These are phyloP conservation scores for Ambrosia trifida DNA, from an alignment of 129 eudicot species.

Conservation along the genomic window DNA sequence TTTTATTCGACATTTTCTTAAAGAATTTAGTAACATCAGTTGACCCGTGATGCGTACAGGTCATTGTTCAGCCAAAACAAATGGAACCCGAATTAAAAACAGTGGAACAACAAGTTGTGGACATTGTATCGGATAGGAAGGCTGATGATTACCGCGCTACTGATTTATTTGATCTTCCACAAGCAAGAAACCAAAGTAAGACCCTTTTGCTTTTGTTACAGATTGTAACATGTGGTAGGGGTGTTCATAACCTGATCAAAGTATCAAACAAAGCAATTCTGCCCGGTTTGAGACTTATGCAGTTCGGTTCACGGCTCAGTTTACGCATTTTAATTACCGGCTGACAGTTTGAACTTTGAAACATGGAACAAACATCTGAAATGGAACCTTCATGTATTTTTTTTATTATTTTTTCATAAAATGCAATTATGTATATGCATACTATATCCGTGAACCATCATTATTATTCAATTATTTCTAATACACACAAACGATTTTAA, in stretches of 20 bases:
- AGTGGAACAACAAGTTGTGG: constrained; percentile 21
- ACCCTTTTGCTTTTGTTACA: constrained; percentile 15
- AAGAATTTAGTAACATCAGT: constrained; percentile 12
- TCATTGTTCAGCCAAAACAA: constrained; percentile 32
- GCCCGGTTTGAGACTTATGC: not conserved
- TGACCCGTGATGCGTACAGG: constrained; percentile 27
- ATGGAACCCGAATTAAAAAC: not conserved
- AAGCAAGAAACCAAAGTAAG: constrained; percentile 45
- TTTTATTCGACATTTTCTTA: not conserved
- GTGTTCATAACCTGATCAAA: not conserved
- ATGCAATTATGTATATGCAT: not conserved
- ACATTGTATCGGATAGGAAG: constrained; percentile 30
- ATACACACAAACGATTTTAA: not conserved
- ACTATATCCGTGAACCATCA: not conserved
- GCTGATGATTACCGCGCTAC: constrained; percentile 44
- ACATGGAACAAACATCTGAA: too few species aligned
- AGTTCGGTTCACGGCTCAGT: not conserved
- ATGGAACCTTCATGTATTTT: too few species aligned
- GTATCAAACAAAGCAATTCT: not conserved
- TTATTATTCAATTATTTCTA: not conserved
- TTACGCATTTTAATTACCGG: too few species aligned
- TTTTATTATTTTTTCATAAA: too few species aligned
- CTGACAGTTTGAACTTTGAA: not conserved
- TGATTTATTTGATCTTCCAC: constrained; percentile 46
- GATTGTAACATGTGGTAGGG: not conserved